phyloP scores from a whole-genome alignment of 2,329 filamentous ascomycete genomes.

The Hypoxylon sp. region DNA sequence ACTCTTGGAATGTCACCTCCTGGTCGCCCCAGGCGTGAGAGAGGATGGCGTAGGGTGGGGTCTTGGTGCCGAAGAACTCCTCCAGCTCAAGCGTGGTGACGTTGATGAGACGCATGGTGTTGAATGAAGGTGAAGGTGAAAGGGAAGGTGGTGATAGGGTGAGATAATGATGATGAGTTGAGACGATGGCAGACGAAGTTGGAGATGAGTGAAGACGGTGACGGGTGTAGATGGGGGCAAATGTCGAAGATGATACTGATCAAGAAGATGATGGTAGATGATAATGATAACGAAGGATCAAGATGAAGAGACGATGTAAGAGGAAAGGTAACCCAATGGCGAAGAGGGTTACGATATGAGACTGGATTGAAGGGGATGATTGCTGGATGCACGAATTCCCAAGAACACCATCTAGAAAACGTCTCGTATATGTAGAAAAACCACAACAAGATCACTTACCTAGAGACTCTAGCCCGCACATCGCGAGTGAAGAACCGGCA shows the following conservation, averaged over 20 bases:
- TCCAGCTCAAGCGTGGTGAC: slow-evolving; percentile 50
- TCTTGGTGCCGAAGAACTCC: slow-evolving; percentile 47
- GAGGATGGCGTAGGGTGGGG: slow-evolving; percentile 54
- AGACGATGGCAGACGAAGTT: no score
- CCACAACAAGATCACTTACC: slow-evolving; percentile 10
- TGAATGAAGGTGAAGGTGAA: neutral
- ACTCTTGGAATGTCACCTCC: slow-evolving; percentile 52
- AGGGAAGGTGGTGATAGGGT: neutral
- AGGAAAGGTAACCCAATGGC: neutral
- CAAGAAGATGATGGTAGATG: no score
- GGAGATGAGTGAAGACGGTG: no score
- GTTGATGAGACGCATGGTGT: slow-evolving; percentile 54
- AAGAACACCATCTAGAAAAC: neutral
- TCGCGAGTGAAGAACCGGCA: slow-evolving; percentile 1
- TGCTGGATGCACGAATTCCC: neutral
- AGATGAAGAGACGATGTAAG: no score
- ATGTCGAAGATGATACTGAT: no score
- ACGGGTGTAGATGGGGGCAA: no score
- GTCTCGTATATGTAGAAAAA: slow-evolving; percentile 9
- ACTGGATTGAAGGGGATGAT: neutral
- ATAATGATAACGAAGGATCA: no score
- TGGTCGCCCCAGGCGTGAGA: slow-evolving; percentile 54
- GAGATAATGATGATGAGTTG: neutral
- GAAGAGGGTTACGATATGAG: neutral
- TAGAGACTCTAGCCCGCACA: neutral